A percentile compares a stretch with the other conserved stretches of the same genome.
These are phyloP conservation scores for Santalum album DNA, from an alignment of 164 flowering plant genomes.

Conservation along the genomic window DNA sequence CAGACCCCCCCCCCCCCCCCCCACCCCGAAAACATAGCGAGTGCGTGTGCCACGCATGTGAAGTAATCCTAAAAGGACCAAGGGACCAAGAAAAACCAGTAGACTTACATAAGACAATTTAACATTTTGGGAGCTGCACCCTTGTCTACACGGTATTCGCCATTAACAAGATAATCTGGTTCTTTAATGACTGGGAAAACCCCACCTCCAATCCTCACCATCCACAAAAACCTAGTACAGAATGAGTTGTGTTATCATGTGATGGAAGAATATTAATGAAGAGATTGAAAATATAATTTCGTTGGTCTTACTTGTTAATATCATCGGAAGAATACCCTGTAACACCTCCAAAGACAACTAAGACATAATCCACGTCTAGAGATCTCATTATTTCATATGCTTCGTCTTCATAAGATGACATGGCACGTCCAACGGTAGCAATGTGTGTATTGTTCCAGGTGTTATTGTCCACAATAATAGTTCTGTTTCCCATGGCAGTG, in stretches of 20 bases:
- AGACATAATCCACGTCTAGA: constrained; percentile 89
- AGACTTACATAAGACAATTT: constrained; percentile 95
- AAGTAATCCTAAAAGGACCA: no score
- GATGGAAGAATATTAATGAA: no score
- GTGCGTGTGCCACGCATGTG: no score
- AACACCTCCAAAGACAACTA: constrained; percentile 98
- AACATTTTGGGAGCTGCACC: constrained; percentile 99
- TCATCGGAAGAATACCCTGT: constrained; percentile 99
- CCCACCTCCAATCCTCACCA: constrained; percentile 99
- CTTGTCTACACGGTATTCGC: constrained; percentile 95
- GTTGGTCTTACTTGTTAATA: constrained; percentile 79
- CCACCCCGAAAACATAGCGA: no score
- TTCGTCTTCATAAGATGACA: constrained; percentile 97
- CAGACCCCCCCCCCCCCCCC: no score
- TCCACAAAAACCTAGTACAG: constrained; percentile 79
- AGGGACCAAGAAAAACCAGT: neutral
- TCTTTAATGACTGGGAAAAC: constrained; percentile 98
- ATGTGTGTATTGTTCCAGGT: constrained; percentile 99
- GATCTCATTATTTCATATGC: constrained; percentile 95
- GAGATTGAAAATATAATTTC: no score
- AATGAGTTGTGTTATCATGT: neutral
- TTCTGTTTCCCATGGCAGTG: constrained; percentile 98
- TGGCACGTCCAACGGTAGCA: constrained; percentile 99
- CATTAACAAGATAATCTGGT: constrained; percentile 98
- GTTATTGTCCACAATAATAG: constrained; percentile 95